phyloP scores from a whole-genome alignment of 768 basidiomycete genomes.

The Lentinula aciculospora region DNA sequence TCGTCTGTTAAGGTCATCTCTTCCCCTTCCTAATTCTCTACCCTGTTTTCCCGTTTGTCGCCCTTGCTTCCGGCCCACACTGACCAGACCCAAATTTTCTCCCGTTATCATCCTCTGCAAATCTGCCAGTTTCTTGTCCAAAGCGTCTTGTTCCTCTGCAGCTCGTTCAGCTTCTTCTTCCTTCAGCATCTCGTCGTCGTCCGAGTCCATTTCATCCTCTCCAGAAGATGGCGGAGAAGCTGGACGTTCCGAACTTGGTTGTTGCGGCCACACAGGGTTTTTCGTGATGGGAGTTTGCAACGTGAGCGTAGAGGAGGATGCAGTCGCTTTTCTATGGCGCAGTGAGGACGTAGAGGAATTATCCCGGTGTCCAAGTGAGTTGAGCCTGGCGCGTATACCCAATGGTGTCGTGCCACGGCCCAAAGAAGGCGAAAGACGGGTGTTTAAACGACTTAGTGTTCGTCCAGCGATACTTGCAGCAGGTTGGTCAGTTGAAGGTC shows the following conservation, averaged over 20 bases:
- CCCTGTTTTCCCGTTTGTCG: conserved; percentile 22
- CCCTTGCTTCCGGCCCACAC: conserved; percentile 31
- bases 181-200: conserved; percentile 55
- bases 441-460: conserved; percentile 18
- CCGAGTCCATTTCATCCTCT: conserved; percentile 43
- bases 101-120: conserved; percentile 70
- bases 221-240: conserved; percentile 46
- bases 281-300: conserved; percentile 41
- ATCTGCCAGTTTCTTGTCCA: conserved; percentile 63
- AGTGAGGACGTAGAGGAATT: conserved; percentile 18
- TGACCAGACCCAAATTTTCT: conserved; percentile 68
- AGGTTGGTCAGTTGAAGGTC: conserved; percentile 9
- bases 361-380: conserved; percentile 46
- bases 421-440: conserved; percentile 31
- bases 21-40: neutral
- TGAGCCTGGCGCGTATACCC: conserved; percentile 66
- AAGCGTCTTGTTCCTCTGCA: conserved; percentile 60
- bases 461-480: neutral
- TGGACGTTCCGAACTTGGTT: neutral
- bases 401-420: conserved; percentile 39
- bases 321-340: conserved; percentile 42
- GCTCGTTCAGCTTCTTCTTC: conserved; percentile 68
- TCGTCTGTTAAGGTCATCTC: neutral
- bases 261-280: conserved; percentile 24
- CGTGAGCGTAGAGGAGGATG: conserved; percentile 70